phyloP scores from a whole-genome alignment of 2,329 filamentous ascomycete genomes.

The Aspergillus quadricinctus region DNA sequence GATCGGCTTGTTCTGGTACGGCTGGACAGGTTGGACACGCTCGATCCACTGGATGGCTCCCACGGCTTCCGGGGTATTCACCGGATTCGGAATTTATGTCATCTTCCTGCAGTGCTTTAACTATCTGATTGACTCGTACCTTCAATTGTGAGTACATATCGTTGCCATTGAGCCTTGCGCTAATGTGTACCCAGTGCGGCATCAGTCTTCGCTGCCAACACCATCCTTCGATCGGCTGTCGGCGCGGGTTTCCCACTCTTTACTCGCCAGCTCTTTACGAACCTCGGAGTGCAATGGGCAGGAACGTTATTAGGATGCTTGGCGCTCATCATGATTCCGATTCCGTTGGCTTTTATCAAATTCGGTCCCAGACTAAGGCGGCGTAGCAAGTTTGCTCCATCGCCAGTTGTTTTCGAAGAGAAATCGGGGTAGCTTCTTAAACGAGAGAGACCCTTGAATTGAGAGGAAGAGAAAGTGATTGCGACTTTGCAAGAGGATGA shows the following conservation, averaged over 20 bases:
- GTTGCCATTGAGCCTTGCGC: neutral
- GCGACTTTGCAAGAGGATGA: neutral
- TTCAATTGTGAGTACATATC: conserved; percentile 31
- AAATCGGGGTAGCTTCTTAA: conserved; percentile 2
- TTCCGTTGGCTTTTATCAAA: conserved; percentile 31
- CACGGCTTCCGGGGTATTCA: conserved; percentile 28
- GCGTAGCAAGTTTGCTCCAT: conserved; percentile 25
- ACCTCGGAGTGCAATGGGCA: conserved; percentile 36
- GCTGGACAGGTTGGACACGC: conserved; percentile 32
- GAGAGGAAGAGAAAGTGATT: neutral
- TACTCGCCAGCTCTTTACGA: conserved; percentile 34
- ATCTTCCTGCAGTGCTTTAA: conserved; percentile 35
- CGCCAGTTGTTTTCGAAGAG: conserved; percentile 10
- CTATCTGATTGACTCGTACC: conserved; percentile 38
- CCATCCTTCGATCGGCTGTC: conserved; percentile 33
- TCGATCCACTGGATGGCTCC: conserved; percentile 34
- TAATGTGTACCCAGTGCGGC: conserved; percentile 25
- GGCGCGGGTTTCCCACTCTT: conserved; percentile 36
- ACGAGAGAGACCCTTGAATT: neutral
- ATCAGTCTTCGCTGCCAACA: conserved; percentile 37
- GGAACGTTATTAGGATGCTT: conserved; percentile 36
- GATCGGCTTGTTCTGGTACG: conserved; percentile 35
- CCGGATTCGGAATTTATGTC: conserved; percentile 29
- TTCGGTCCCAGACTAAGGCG: conserved; percentile 27
- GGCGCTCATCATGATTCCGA: conserved; percentile 35